A percentile compares a stretch with the other conserved stretches of the same genome.
Evolutionary conservation across 352 stramenopile genomes (phyloP).

Genomic region (Phytophthora ramorum): DNA sequence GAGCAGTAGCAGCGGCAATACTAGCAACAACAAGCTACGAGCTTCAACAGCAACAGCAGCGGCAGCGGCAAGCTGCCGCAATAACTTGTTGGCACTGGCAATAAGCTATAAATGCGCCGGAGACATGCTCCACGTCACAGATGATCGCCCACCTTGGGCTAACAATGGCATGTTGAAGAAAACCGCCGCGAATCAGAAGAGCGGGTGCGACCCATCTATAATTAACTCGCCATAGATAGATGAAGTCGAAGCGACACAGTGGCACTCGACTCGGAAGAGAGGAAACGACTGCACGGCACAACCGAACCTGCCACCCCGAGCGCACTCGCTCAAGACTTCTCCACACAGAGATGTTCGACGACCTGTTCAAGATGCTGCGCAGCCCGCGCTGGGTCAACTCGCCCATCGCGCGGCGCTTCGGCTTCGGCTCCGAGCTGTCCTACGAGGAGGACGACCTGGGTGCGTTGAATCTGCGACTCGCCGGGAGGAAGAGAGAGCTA

Average conservation of each 20-base stretch:
- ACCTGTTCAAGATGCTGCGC: slow-evolving; percentile 85
- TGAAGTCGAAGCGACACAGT: slow-evolving; percentile 2
- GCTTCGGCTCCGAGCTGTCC: slow-evolving; percentile 66
- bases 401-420: slow-evolving; percentile 71
- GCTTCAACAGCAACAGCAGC: too few species aligned
- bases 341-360: slow-evolving; percentile 53
- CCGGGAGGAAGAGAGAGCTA: neutral
- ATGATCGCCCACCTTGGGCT: neutral
- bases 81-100: too few species aligned
- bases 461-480: slow-evolving; percentile 12
- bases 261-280: slow-evolving; percentile 6
- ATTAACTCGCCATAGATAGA: slow-evolving; percentile 5
- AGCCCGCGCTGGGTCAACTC: slow-evolving; percentile 84
- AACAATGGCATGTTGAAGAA: slow-evolving; percentile 1
- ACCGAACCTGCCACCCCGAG: slow-evolving; percentile 26
- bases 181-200: neutral
- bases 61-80: too few species aligned
- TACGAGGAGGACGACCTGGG: slow-evolving; percentile 71
- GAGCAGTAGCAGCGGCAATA: neutral
- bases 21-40: neutral
- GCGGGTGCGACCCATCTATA: neutral
- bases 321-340: slow-evolving; percentile 3
- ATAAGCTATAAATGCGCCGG: neutral
- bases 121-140: slow-evolving; percentile 2
- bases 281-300: slow-evolving; percentile 36